Evolutionary conservation across 1,139 yeast species (phyloP).

Genomic region (Taphrina pruni): DNA sequence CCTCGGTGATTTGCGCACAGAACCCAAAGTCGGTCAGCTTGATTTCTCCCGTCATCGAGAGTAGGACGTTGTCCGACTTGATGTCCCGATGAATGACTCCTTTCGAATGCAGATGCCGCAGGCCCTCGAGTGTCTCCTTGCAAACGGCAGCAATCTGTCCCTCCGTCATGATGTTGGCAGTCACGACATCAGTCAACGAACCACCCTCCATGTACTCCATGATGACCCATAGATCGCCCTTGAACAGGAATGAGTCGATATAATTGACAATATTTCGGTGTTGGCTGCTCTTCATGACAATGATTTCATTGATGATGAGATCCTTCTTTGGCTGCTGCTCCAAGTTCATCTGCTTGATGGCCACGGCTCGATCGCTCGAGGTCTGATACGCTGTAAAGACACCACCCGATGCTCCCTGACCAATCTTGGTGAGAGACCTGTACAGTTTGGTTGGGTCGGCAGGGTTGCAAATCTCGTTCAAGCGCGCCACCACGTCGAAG

Average conservation of each 20-base stretch:
- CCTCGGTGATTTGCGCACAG: constrained; percentile 94
- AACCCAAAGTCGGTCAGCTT: constrained; percentile 79
- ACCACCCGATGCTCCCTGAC: constrained; percentile 98
- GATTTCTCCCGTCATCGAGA: constrained; percentile 83
- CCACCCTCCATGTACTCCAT: constrained; percentile 99
- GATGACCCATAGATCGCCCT: constrained; percentile 84
- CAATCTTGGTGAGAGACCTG: constrained; percentile 76
- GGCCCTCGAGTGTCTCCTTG: constrained; percentile 83
- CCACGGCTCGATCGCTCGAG: constrained; percentile 65
- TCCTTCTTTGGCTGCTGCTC: constrained; percentile 94
- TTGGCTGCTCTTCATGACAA: constrained; percentile 92
- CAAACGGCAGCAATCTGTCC: constrained; percentile 98
- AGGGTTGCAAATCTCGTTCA: constrained; percentile 77
- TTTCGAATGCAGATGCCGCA: constrained; percentile 84
- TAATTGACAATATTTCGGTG: constrained; percentile 93
- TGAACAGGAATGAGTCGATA: constrained; percentile 77
- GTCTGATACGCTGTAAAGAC: constrained; percentile 86
- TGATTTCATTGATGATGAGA: constrained; percentile 87
- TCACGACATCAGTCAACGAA: constrained; percentile 90
- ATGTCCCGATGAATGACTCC: constrained; percentile 97
- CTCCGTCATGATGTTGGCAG: constrained; percentile 93
- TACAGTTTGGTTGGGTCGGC: constrained; percentile 86
- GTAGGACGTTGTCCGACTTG: constrained; percentile 87
- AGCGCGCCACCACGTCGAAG: constrained; percentile 70
- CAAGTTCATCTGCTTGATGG: constrained; percentile 94